Evolutionary conservation across 129 eudicot species (phyloP).

Genomic region (Chrysanthemum seticuspe): DNA sequence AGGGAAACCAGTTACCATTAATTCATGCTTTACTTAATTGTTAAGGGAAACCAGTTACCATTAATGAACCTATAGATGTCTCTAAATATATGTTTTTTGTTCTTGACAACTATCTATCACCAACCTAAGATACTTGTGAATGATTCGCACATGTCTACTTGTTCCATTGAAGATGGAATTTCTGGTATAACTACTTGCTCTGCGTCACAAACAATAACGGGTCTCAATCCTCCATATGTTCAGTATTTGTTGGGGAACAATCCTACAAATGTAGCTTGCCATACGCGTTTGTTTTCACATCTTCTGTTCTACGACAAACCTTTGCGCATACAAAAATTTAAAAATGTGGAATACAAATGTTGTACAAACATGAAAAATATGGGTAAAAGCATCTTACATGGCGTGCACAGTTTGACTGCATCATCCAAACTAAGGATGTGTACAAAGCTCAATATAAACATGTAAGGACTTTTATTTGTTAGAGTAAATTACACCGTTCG

Average conservation of each 20-base stretch:
- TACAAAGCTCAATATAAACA: too few species aligned
- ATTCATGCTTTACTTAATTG: not conserved
- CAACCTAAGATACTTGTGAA: constrained; percentile 7
- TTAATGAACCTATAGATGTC: not conserved
- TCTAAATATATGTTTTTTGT: not conserved
- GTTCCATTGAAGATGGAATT: not conserved
- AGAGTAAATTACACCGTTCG: too few species aligned
- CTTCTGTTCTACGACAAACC: not conserved
- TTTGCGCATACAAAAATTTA: not conserved
- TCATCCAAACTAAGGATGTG: too few species aligned
- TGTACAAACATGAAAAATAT: too few species aligned
- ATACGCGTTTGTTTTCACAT: not conserved
- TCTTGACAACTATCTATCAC: not conserved
- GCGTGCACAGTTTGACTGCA: too few species aligned
- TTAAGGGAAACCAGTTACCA: not conserved
- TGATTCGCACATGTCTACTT: not conserved
- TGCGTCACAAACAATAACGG: not conserved
- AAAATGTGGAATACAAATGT: not conserved
- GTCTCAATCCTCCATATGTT: not conserved
- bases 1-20: not conserved
- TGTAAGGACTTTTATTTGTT: too few species aligned
- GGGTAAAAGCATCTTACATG: not conserved
- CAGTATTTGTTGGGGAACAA: not conserved
- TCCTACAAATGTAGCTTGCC: not conserved
- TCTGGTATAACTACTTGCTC: not conserved